Evolutionary conservation across 768 basidiomycete genomes (phyloP).

Genomic region (Mycena indigotica): DNA sequence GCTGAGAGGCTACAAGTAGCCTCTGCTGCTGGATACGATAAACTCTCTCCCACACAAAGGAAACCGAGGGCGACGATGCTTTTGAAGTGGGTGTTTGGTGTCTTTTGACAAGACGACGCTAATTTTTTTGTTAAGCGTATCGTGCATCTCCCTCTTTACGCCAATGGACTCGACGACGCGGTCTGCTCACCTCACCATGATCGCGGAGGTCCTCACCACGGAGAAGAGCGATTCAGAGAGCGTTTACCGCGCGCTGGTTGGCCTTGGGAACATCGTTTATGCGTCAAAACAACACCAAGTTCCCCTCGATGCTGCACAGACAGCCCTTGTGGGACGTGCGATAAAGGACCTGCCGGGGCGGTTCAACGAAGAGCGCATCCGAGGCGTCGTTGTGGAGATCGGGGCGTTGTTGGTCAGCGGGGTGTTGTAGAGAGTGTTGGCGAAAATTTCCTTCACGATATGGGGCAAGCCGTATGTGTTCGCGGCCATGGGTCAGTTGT

Average conservation of each 20-base stretch:
- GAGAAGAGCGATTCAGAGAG: constrained; percentile 67
- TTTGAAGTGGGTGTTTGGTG: constrained; percentile 74
- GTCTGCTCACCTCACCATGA: constrained; percentile 45
- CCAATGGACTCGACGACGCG: constrained; percentile 43
- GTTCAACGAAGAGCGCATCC: constrained; percentile 64
- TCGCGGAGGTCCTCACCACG: constrained; percentile 48
- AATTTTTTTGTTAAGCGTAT: constrained; percentile 50
- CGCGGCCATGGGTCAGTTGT: not conserved
- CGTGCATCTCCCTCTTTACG: constrained; percentile 55
- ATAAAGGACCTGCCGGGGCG: constrained; percentile 42
- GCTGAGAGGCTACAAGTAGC: constrained; percentile 73
- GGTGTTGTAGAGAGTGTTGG: constrained; percentile 2
- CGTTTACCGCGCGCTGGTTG: constrained; percentile 70
- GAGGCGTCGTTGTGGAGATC: constrained; percentile 54
- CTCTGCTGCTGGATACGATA: constrained; percentile 50
- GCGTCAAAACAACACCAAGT: constrained; percentile 42
- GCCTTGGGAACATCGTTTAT: constrained; percentile 72
- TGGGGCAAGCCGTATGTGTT: not conserved
- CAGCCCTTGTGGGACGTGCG: constrained; percentile 41
- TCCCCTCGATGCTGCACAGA: constrained; percentile 42
- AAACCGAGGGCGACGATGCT: constrained; percentile 71
- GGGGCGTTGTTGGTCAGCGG: constrained; percentile 39
- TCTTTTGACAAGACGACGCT: not conserved
- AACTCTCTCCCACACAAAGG: constrained; percentile 49
- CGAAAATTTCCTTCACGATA: not conserved